phyloP scores from a whole-genome alignment of 179 eudicot species.

The Silene coronaria region DNA sequence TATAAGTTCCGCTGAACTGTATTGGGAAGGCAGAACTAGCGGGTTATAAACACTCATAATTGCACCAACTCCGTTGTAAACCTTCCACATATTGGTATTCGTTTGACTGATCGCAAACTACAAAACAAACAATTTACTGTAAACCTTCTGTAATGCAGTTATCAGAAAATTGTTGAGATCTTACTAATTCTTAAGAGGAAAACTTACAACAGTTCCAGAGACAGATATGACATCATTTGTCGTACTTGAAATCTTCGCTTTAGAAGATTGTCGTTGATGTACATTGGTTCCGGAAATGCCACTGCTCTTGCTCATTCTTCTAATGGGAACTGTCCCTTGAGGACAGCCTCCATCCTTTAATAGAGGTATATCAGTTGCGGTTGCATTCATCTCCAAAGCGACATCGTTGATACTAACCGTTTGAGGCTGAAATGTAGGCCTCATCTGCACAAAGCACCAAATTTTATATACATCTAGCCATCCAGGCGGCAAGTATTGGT shows the following conservation, averaged over 20 bases:
- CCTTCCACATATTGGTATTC: background rate
- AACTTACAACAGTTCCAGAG: constrained; percentile 21
- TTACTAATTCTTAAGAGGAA: no score
- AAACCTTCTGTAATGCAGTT: background rate
- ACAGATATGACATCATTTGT: constrained; percentile 6
- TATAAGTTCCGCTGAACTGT: constrained; percentile 26
- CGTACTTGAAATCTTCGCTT: background rate
- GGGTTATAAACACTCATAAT: constrained; percentile 22
- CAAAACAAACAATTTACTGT: background rate
- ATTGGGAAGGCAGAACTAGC: constrained; percentile 4
- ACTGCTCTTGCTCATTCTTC: constrained; percentile 10
- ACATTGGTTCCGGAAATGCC: background rate
- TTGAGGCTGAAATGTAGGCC: constrained; percentile 19
- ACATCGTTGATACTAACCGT: background rate
- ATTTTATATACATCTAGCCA: background rate
- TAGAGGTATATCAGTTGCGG: background rate
- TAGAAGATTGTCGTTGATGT: background rate
- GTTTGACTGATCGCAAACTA: constrained; percentile 22
- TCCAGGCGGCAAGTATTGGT: background rate
- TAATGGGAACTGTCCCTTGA: constrained; percentile 21
- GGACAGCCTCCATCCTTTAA: constrained; percentile 23
- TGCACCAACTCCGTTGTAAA: constrained; percentile 23
- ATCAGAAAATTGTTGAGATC: background rate
- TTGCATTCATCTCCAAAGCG: background rate
- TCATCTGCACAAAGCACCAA: constrained; percentile 13